A percentile compares a stretch with the other conserved stretches of the same genome.
phyloP scores from a whole-genome alignment of 2,329 filamentous ascomycete species.

The Decorospora gaudefroyi region DNA sequence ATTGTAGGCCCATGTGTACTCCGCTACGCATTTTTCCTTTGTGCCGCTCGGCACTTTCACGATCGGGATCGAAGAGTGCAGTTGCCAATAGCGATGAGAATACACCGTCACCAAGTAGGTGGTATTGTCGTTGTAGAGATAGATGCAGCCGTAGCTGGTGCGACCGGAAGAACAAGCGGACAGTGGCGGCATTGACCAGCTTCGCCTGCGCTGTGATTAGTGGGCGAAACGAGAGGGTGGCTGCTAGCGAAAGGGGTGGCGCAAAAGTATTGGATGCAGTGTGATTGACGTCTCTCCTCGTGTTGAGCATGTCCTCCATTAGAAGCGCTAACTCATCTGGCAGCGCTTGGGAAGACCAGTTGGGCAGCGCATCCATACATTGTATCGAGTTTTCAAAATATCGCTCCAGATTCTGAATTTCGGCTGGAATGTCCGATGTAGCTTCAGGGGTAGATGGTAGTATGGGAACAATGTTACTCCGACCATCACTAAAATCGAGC shows the following conservation, averaged over 20 bases:
- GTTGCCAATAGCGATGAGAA: conserved; percentile 81
- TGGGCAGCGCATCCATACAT: conserved; percentile 34
- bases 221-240: conserved; percentile 75
- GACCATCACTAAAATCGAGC: conserved; percentile 27
- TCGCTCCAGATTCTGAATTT: conserved; percentile 17
- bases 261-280: conserved; percentile 40
- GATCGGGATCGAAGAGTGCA: conserved; percentile 81
- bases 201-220: conserved; percentile 74
- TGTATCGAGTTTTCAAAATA: conserved; percentile 37
- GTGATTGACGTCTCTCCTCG: background rate
- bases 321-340: conserved; percentile 39
- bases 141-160: conserved; percentile 76
- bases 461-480: background rate
- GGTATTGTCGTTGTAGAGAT: conserved; percentile 74
- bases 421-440: conserved; percentile 1
- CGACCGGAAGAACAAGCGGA: conserved; percentile 74
- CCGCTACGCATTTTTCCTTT: conserved; percentile 67
- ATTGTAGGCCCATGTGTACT: conserved; percentile 76
- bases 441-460: background rate
- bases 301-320: conserved; percentile 26
- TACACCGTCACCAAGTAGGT: conserved; percentile 80
- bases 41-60: conserved; percentile 76
- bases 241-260: conserved; percentile 61
- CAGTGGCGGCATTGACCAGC: conserved; percentile 75
- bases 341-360: conserved; percentile 10